A percentile compares a stretch with the other conserved stretches of the same genome.
phyloP scores from a whole-genome alignment of 1,284 basidiomycete genomes.

The Laetiporus sulphureus region DNA sequence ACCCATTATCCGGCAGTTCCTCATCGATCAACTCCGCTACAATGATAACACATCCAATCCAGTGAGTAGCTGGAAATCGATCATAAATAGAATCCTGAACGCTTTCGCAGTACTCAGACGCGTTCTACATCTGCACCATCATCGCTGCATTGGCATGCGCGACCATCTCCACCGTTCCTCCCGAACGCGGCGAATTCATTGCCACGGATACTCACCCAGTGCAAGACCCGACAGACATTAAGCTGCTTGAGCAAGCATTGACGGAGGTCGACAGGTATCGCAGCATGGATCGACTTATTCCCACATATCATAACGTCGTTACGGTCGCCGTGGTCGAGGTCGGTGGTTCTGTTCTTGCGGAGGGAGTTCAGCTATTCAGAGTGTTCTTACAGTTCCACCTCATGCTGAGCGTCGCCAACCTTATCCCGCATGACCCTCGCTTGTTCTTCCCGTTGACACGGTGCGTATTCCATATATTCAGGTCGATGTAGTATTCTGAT shows the following conservation, averaged over 20 bases:
- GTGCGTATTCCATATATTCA: constrained; percentile 35
- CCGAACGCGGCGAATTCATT: constrained; percentile 72
- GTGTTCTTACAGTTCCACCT: constrained; percentile 62
- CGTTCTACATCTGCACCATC: constrained; percentile 84
- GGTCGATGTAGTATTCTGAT: constrained; percentile 7
- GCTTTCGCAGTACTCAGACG: constrained; percentile 73
- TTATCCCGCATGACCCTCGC: constrained; percentile 77
- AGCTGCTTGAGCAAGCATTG: constrained; percentile 65
- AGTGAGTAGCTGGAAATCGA: constrained; percentile 40
- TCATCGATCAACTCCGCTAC: constrained; percentile 86
- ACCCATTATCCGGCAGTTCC: constrained; percentile 81
- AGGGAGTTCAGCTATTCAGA: constrained; percentile 4
- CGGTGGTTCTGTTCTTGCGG: constrained; percentile 16
- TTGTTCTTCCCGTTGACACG: constrained; percentile 87
- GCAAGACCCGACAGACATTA: constrained; percentile 58
- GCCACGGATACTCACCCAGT: constrained; percentile 59
- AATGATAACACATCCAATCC: constrained; percentile 94
- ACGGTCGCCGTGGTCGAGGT: constrained; percentile 89
- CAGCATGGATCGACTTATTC: constrained; percentile 92
- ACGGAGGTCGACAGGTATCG: constrained; percentile 87
- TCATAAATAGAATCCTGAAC: not conserved
- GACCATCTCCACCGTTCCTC: constrained; percentile 64
- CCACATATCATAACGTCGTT: constrained; percentile 91
- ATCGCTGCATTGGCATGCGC: constrained; percentile 81
- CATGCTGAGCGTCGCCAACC: constrained; percentile 71